Evolutionary conservation across 1,139 yeast genomes (phyloP), one percentile per base, ranked within the genome.

Genomic region (Geotrichum aggregatum): DNA sequence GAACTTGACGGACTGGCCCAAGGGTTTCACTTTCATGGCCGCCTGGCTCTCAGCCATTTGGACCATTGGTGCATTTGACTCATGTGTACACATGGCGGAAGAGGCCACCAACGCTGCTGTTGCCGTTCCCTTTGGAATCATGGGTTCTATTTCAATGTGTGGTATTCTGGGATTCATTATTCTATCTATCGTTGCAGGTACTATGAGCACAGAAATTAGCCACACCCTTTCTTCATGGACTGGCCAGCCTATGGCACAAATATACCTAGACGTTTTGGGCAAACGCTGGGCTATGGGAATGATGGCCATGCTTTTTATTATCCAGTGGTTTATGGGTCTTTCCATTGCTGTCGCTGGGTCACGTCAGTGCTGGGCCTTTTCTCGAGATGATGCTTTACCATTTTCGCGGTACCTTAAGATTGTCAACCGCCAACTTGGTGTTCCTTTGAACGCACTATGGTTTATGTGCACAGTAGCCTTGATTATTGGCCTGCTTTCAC

Each of bases 361-460:
- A 4, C 80, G 96, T 72, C 82, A 87, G 34, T 85, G 89, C 0
- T 88, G 82, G 71, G 89, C 95, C 14, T 83, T 88, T 69, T 87
- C 95, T 50, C 80, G 97, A 68, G 97, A 88, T 66, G 89, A 85
- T 44, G 96, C 94, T 0, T 71, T 88, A 44, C 97, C 96, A 0
- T 81, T 76, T 60, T 79, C 83, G 10, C 56, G 61, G 58, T 55
- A 55, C 47, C 74, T 82, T 58, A 79, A 80, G 60, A 76, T 71
- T 48, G 83, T 83, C 52, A 72, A 82, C 64, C 72, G 74, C 51
- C 74, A 63, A 56, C 67, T 78, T 22, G 73, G 76, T 28, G 83
- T 80, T 31, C 88, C 89, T 14, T 65, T 80, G 47, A 72, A 81
- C 59, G 86, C 87, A 1, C 78, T 82, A 14, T 66, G 75, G 56